phyloP scores from a whole-genome alignment of 2,329 filamentous ascomycete species.

The Colletotrichum lentis region DNA sequence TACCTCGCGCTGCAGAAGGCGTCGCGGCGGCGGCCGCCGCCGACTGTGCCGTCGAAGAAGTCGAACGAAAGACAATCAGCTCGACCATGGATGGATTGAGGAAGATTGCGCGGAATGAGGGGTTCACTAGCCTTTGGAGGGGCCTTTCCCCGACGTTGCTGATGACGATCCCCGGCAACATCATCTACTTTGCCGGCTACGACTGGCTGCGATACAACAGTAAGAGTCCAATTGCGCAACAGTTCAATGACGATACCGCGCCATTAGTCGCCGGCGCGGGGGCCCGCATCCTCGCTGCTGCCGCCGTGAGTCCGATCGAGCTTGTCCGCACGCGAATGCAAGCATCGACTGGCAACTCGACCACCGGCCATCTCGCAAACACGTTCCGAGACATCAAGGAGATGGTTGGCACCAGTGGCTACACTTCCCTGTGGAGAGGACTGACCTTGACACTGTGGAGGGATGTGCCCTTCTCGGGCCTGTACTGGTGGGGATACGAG shows the following conservation, averaged over 20 bases:
- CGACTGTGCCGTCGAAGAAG: conserved; percentile 88
- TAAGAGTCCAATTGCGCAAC: conserved; percentile 73
- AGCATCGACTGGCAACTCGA: conserved; percentile 68
- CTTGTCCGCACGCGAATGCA: conserved; percentile 94
- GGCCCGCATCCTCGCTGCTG: conserved; percentile 81
- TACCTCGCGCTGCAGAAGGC: conserved; percentile 61
- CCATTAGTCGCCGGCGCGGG: conserved; percentile 81
- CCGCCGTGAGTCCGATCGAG: conserved; percentile 88
- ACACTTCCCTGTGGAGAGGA: conserved; percentile 87
- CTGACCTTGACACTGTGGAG: conserved; percentile 92
- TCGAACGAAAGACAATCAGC: conserved; percentile 82
- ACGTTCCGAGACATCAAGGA: conserved; percentile 78
- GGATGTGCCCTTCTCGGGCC: conserved; percentile 94
- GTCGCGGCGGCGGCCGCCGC: conserved; percentile 58
- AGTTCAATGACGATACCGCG: conserved; percentile 73
- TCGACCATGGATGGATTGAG: conserved; percentile 90
- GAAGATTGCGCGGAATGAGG: conserved; percentile 96
- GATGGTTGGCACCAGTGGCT: conserved; percentile 81
- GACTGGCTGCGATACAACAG: conserved; percentile 86
- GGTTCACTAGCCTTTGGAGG: conserved; percentile 85
- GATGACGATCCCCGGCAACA: conserved; percentile 94
- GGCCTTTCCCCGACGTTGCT: conserved; percentile 91
- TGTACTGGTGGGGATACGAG: conserved; percentile 99
- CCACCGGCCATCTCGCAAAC: conserved; percentile 76
- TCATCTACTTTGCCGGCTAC: conserved; percentile 98